Evolutionary conservation across 208 protist species (phyloP), one percentile per base, ranked within the genome.

Genomic region (Balamuthia mandrillaris): DNA sequence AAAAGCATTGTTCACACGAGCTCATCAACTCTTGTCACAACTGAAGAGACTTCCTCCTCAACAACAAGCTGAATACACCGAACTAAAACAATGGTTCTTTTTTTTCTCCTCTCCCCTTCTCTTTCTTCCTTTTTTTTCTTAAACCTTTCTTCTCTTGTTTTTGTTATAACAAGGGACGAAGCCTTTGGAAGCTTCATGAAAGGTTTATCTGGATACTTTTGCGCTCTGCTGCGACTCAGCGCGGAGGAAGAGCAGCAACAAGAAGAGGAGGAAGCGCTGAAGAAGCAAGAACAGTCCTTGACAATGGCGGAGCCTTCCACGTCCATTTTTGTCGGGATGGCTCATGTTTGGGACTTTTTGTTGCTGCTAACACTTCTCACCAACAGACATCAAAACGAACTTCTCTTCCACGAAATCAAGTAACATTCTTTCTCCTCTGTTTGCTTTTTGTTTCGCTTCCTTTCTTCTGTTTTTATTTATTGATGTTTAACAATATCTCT

Each of bases 171-270:
- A 35, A 45, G 70, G 70, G 70, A 79, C 27, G 70, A 79, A 12
- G 58, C 70, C n/a, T 56, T 79, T 1, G 70, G 29, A 39, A 47
- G 5, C 31, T 79, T 79, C 45, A 79, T 79, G 70, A 47, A 79
- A 47, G 70, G 29, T n/a, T 39, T 79, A 33, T 79, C 70, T 16
- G 70, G 70, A 29, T 79, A 79, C 42, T 79, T 52, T 47, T 79
- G 70, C 49, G 70, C 70, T 2, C 70, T 79, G 12, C 49, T 79
- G 31, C 42, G 70, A 56, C 49, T 79, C 45, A 35, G 31, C 7
- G 70, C 70, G 1, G 70, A 79, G 29, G 70, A 79, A 35, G 70
- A 79, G 31, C 44, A 79, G 14, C 14, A 10, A n/a, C 14, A 10
- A 10, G 47, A 52, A 18, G 47, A 10, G 14, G 47, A 10, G 47